Conservation (phyloP, 2,329 filamentous ascomycete species). For the Trichoderma hamatum region DNA sequence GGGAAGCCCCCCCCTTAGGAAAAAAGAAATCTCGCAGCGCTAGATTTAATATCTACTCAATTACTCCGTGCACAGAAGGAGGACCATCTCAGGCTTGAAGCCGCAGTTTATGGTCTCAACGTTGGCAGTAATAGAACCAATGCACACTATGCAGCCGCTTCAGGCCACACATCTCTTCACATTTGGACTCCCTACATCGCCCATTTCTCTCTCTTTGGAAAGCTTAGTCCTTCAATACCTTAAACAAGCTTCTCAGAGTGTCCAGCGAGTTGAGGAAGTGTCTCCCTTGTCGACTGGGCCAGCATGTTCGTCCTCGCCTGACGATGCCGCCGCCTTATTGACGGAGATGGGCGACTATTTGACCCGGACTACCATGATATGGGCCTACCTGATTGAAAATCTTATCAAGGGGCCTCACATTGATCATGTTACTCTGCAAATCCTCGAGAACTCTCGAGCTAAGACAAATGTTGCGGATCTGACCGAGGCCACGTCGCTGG, state of each 20-base stretch:
- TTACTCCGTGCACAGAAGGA: background rate
- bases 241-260: slow-evolving; percentile 33
- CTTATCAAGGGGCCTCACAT: slow-evolving; percentile 42
- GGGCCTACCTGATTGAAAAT: slow-evolving; percentile 40
- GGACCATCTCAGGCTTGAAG: slow-evolving; percentile 7
- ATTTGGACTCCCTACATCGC: slow-evolving; percentile 16
- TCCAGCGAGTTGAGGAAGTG: slow-evolving; percentile 30
- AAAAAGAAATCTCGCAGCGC: background rate
- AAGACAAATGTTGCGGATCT: slow-evolving; percentile 38
- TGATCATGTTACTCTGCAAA: slow-evolving; percentile 34
- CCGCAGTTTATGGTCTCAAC: background rate
- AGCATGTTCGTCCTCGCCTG: slow-evolving; percentile 25
- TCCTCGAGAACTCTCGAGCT: slow-evolving; percentile 35
- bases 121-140: slow-evolving; percentile 11
- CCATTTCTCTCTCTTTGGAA: slow-evolving; percentile 32
- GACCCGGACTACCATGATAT: slow-evolving; percentile 40
- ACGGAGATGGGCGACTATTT: slow-evolving; percentile 44
- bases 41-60: slow-evolving; percentile 1
- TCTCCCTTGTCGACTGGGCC: slow-evolving; percentile 21
- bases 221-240: slow-evolving; percentile 37
- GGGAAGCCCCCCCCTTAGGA: background rate
- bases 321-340: slow-evolving; percentile 37
- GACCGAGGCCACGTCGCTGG: slow-evolving; percentile 36
- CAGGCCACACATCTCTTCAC: slow-evolving; percentile 23
- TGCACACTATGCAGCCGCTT: slow-evolving; percentile 13